A percentile compares a stretch with the other conserved stretches of the same genome.
Evolutionary conservation across 306 rosid species (phyloP).

Genomic region (Lithocarpus polystachyus): DNA sequence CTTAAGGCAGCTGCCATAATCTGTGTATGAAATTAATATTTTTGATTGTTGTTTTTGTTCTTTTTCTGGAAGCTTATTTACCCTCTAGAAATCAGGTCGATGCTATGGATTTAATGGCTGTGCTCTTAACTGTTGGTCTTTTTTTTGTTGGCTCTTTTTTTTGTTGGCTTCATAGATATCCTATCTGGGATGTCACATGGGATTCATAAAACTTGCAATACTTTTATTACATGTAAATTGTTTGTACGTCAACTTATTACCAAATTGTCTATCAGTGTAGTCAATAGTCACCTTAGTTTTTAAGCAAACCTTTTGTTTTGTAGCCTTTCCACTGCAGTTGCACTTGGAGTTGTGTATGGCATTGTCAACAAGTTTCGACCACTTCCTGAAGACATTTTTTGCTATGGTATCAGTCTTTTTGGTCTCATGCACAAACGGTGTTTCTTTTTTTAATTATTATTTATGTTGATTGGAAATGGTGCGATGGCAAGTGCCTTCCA

Average conservation of each 20-base stretch:
- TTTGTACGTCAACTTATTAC: neutral
- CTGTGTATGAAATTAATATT: neutral
- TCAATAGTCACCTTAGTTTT: neutral
- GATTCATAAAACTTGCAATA: neutral
- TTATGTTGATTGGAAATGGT: too few species aligned
- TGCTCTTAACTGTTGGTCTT: neutral
- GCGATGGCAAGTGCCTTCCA: too few species aligned
- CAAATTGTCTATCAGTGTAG: neutral
- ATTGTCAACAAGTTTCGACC: constrained; percentile 66
- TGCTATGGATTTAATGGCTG: neutral
- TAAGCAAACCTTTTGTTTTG: constrained; percentile 21
- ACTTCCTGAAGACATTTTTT: constrained; percentile 69
- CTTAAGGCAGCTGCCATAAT: too few species aligned
- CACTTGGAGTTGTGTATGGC: constrained; percentile 66
- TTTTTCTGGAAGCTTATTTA: neutral
- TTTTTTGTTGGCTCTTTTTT: neutral
- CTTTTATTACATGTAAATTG: neutral
- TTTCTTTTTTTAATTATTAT: neutral
- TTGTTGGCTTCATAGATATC: neutral
- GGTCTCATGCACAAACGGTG: neutral
- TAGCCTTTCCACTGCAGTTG: constrained; percentile 77
- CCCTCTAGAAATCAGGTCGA: neutral
- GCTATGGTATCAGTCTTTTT: constrained; percentile 59
- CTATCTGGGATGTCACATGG: neutral
- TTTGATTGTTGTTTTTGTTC: neutral